Conservation (phyloP, 2,329 filamentous ascomycete genomes). For the Aspergillus novoparasiticus region DNA sequence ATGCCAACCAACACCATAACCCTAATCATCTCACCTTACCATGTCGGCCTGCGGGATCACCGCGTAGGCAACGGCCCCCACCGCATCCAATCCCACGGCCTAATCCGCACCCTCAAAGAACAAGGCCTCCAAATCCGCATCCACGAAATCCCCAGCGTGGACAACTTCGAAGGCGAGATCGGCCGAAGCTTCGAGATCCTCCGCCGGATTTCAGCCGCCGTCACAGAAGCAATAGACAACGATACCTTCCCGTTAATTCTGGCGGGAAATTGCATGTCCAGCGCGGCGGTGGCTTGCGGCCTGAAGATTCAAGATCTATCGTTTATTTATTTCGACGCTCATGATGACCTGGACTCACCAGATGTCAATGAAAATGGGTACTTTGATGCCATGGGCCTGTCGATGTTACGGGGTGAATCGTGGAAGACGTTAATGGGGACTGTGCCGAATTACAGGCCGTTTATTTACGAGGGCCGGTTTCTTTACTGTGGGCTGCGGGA, state of each 20-base stretch:
- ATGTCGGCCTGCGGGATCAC: conserved; percentile 40
- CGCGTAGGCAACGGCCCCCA: conserved; percentile 44
- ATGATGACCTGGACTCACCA: conserved; percentile 46
- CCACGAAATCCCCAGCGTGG: conserved; percentile 32
- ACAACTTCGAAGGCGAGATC: conserved; percentile 45
- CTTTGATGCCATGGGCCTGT: conserved; percentile 40
- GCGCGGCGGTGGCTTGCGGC: conserved; percentile 41
- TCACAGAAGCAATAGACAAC: conserved; percentile 28
- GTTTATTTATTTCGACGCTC: conserved; percentile 49
- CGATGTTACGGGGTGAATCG: conserved; percentile 40
- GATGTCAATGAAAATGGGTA: conserved; percentile 41
- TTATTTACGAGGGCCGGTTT: conserved; percentile 20
- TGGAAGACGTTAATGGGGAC: conserved; percentile 35
- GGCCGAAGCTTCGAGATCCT: conserved; percentile 44
- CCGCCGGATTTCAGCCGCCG: conserved; percentile 38
- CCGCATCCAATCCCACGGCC: conserved; percentile 32
- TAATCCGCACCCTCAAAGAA: conserved; percentile 30
- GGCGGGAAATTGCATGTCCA: conserved; percentile 44
- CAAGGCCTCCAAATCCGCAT: conserved; percentile 28
- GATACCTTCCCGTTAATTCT: conserved; percentile 43
- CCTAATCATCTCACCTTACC: conserved; percentile 45
- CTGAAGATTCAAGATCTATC: conserved; percentile 28
- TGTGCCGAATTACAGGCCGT: conserved; percentile 30
- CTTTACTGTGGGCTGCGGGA: conserved; percentile 33
- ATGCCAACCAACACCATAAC: conserved; percentile 26